Evolutionary conservation across 1,284 basidiomycete genomes (phyloP).

Genomic region (Laetiporus sulphureus): DNA sequence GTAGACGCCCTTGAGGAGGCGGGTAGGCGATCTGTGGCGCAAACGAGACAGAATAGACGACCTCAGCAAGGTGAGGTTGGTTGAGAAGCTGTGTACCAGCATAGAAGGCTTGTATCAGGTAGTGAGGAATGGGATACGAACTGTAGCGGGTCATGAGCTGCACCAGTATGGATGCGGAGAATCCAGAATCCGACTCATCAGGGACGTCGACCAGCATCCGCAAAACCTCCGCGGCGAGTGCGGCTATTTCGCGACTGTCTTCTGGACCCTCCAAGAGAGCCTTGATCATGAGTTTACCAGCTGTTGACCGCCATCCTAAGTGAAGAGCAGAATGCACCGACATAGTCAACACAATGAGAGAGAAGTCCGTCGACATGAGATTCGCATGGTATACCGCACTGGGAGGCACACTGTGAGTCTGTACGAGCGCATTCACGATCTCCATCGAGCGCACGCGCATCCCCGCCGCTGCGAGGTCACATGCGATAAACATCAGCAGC

Average conservation of each 20-base stretch:
- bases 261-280: slow-evolving; percentile 4
- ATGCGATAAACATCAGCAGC: slow-evolving; percentile 4
- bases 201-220: slow-evolving; percentile 10
- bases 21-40: slow-evolving; percentile 32
- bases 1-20: slow-evolving; percentile 35
- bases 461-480: slow-evolving; percentile 10
- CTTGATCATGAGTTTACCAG: slow-evolving; percentile 28
- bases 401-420: slow-evolving; percentile 26
- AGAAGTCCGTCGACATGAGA: slow-evolving; percentile 29
- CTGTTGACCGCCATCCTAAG: slow-evolving; percentile 41
- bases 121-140: slow-evolving; percentile 11
- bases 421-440: slow-evolving; percentile 27
- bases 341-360: slow-evolving; percentile 37
- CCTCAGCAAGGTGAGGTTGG: slow-evolving; percentile 11
- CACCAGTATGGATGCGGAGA: slow-evolving; percentile 7
- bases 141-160: slow-evolving; percentile 11
- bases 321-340: slow-evolving; percentile 41
- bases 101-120: slow-evolving; percentile 24
- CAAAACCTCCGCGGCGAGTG: slow-evolving; percentile 12
- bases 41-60: slow-evolving; percentile 19
- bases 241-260: slow-evolving; percentile 8
- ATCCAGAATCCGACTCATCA: slow-evolving; percentile 11
- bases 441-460: slow-evolving; percentile 14
- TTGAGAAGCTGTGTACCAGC: slow-evolving; percentile 11
- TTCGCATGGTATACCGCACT: slow-evolving; percentile 32